phyloP scores from a whole-genome alignment of 164 flowering plant species.

The Santalum album region DNA sequence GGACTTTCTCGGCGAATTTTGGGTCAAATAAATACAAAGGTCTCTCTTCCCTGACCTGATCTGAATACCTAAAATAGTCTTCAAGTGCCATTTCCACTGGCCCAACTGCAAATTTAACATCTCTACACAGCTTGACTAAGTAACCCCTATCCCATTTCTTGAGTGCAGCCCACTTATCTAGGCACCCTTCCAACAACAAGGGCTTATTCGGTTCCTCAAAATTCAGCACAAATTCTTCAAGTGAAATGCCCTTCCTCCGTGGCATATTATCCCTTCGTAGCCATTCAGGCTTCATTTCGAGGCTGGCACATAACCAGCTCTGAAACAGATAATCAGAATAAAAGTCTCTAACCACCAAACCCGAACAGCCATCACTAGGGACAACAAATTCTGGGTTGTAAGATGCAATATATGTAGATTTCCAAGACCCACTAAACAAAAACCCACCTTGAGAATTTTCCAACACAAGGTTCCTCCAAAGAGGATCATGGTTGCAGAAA shows the following conservation, averaged over 20 bases:
- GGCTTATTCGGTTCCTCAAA: constrained; percentile 91
- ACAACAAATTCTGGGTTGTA: constrained; percentile 21
- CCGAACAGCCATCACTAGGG: constrained; percentile 7
- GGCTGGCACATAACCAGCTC: constrained; percentile 95
- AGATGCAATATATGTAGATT: constrained; percentile 47
- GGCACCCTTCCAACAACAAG: constrained; percentile 79
- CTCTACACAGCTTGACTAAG: constrained; percentile 51
- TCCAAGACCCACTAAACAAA: constrained; percentile 68
- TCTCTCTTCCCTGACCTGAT: constrained; percentile 73
- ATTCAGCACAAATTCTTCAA: constrained; percentile 64
- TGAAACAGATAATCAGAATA: constrained; percentile 95
- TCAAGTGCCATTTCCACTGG: constrained; percentile 84
- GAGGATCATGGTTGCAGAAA: constrained; percentile 77
- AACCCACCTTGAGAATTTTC: constrained; percentile 46
- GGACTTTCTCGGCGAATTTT: constrained; percentile 80
- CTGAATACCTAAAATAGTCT: constrained; percentile 72
- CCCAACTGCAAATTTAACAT: constrained; percentile 63
- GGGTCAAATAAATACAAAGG: constrained; percentile 95
- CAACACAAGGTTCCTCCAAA: constrained; percentile 88
- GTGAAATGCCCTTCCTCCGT: constrained; percentile 56
- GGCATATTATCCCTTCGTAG: constrained; percentile 76
- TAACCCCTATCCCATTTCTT: constrained; percentile 74
- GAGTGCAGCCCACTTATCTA: constrained; percentile 78
- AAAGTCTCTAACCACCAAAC: constrained; percentile 63
- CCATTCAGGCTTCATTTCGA: constrained; percentile 95